Conservation (phyloP, 106 monocot species). For the Dactylorhiza incarnata region DNA sequence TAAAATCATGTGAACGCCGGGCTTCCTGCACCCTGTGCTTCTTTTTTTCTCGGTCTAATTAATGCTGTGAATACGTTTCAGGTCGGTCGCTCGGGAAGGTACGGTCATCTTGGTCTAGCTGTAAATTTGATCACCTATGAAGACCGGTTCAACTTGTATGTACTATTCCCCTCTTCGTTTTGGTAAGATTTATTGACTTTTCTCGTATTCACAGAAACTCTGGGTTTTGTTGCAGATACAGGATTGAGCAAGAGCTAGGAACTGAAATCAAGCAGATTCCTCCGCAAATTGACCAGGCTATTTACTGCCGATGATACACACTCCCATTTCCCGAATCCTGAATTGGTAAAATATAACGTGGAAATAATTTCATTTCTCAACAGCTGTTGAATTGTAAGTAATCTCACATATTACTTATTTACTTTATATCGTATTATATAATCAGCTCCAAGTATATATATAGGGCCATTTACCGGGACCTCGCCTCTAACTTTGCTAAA, state of each 20-base stretch:
- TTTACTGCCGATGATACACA: conserved; percentile 70
- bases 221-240: conserved; percentile 39
- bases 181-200: not conserved
- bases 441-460: no score
- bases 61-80: conserved; percentile 3
- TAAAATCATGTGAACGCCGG: no score
- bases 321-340: not conserved
- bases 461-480: no score
- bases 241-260: conserved; percentile 97
- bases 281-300: conserved; percentile 76
- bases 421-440: no score
- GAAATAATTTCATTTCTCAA: not conserved
- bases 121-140: conserved; percentile 95
- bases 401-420: not conserved
- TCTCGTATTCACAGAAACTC: not conserved
- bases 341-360: not conserved
- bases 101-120: conserved; percentile 91
- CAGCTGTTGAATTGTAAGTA: not conserved
- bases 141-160: conserved; percentile 86
- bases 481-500: no score
- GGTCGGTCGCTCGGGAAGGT: conserved; percentile 98
- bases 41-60: no score
- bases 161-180: not conserved
- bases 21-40: no score
- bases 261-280: conserved; percentile 97